These are phyloP conservation scores for Lepidium aucheri DNA, from an alignment of 345 rosid genomes.

Conservation along the genomic window DNA sequence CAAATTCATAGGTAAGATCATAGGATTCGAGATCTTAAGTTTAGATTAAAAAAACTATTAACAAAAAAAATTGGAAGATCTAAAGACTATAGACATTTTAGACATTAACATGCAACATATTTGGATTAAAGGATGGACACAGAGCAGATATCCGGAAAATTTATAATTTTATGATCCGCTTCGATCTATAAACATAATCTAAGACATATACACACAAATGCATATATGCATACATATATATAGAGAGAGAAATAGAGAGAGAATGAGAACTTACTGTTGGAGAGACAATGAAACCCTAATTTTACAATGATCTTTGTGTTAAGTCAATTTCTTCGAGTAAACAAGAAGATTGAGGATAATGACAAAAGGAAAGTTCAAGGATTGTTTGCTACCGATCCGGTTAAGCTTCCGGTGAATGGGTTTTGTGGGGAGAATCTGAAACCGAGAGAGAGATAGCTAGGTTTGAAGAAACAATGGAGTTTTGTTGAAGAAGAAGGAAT, in stretches of 20 bases:
- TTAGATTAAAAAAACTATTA: not conserved
- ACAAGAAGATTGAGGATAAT: not conserved
- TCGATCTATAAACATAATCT: not conserved
- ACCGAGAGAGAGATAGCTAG: not conserved
- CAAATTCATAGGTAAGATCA: not conserved
- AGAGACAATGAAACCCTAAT: slow-evolving; percentile 25
- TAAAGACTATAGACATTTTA: too few species aligned
- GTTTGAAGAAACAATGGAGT: slow-evolving; percentile 10
- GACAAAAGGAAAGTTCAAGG: not conserved
- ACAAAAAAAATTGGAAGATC: too few species aligned
- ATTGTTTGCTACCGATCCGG: not conserved
- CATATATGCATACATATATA: not conserved
- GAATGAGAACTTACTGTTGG: slow-evolving; percentile 17
- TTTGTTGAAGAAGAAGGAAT: slow-evolving; percentile 1
- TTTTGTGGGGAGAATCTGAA: not conserved
- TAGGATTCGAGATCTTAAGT: slow-evolving; percentile 1
- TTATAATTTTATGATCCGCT: too few species aligned
- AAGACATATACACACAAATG: not conserved
- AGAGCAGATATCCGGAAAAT: too few species aligned
- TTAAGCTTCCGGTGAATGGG: not conserved
- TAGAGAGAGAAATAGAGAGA: not conserved
- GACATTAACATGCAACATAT: too few species aligned
- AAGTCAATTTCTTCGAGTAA: not conserved
- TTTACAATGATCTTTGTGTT: slow-evolving; percentile 1
- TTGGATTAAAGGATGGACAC: too few species aligned